These are phyloP conservation scores for Penicillium fuscoglaucum DNA, from an alignment of 2,329 filamentous ascomycete species.

Conservation along the genomic window DNA sequence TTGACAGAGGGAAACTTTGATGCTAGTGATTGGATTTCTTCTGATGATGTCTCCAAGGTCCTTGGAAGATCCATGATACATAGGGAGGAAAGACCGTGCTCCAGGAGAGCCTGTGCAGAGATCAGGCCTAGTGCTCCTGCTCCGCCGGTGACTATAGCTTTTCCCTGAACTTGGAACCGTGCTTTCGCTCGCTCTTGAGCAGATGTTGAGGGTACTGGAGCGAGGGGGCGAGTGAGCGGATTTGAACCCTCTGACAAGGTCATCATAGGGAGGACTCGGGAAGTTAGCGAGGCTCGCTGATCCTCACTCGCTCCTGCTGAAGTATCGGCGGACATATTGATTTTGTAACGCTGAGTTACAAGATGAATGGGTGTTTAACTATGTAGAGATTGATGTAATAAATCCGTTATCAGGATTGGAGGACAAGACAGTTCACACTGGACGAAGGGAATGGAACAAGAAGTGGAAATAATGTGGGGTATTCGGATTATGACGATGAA, in stretches of 20 bases:
- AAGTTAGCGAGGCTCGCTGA: slow-evolving; percentile 7
- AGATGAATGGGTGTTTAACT: neutral
- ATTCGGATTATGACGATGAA: neutral
- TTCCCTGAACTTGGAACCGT: slow-evolving; percentile 25
- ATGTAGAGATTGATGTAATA: neutral
- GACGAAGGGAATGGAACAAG: too few species aligned
- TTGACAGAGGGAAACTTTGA: slow-evolving; percentile 55
- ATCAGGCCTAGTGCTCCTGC: slow-evolving; percentile 63
- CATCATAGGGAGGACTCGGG: slow-evolving; percentile 20
- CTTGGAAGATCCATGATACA: slow-evolving; percentile 59
- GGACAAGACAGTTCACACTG: neutral
- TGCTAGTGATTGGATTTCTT: slow-evolving; percentile 50
- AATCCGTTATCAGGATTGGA: neutral
- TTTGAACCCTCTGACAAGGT: slow-evolving; percentile 20
- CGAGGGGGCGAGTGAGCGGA: slow-evolving; percentile 8
- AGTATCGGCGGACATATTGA: neutral
- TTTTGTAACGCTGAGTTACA: neutral
- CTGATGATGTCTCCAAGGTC: slow-evolving; percentile 41
- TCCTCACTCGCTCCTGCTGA: neutral
- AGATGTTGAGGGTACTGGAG: slow-evolving; percentile 8
- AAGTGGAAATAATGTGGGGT: neutral
- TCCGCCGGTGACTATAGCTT: slow-evolving; percentile 60
- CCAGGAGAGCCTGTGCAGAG: slow-evolving; percentile 62
- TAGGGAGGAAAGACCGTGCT: slow-evolving; percentile 63
- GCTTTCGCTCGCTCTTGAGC: slow-evolving; percentile 12